Conservation (phyloP, 352 stramenopile species). For the Phytophthora pseudosyringae region DNA sequence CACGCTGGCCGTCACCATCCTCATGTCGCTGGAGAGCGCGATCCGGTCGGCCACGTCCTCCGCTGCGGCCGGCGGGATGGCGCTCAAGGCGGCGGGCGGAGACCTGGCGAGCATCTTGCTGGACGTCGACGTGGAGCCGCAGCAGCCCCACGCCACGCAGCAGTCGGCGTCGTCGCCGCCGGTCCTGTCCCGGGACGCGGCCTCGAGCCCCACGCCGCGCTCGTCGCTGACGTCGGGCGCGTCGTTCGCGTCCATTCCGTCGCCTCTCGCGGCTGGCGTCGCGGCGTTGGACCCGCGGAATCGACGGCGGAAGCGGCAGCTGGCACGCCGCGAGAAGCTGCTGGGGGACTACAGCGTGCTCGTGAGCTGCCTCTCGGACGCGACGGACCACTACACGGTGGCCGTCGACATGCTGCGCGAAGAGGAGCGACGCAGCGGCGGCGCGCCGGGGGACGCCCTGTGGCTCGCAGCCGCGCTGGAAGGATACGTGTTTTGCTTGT, state of each 20-base stretch:
- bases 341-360: slow-evolving; percentile 83
- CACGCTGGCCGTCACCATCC: slow-evolving; percentile 79
- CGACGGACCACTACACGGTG: slow-evolving; percentile 70
- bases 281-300: slow-evolving; percentile 52
- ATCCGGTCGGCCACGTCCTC: slow-evolving; percentile 65
- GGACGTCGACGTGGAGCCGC: slow-evolving; percentile 78
- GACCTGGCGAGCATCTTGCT: slow-evolving; percentile 60
- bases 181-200: slow-evolving; percentile 29
- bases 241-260: slow-evolving; percentile 43
- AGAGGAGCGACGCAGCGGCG: slow-evolving; percentile 72
- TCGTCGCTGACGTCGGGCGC: slow-evolving; percentile 13
- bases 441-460: slow-evolving; percentile 55
- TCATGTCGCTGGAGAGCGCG: slow-evolving; percentile 84
- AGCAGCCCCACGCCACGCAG: slow-evolving; percentile 30
- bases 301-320: slow-evolving; percentile 51
- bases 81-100: slow-evolving; percentile 13
- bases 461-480: slow-evolving; percentile 87
- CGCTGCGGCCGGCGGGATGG: slow-evolving; percentile 27
- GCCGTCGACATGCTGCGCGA: slow-evolving; percentile 81
- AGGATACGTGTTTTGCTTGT: slow-evolving; percentile 72
- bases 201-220: slow-evolving; percentile 23
- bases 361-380: slow-evolving; percentile 66
- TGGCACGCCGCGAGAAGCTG: slow-evolving; percentile 75
- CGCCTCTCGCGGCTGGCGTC: slow-evolving; percentile 34
- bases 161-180: slow-evolving; percentile 32